Evolutionary conservation across 2,329 filamentous ascomycete genomes (phyloP).

Genomic region (Aspergillus calidoustus): DNA sequence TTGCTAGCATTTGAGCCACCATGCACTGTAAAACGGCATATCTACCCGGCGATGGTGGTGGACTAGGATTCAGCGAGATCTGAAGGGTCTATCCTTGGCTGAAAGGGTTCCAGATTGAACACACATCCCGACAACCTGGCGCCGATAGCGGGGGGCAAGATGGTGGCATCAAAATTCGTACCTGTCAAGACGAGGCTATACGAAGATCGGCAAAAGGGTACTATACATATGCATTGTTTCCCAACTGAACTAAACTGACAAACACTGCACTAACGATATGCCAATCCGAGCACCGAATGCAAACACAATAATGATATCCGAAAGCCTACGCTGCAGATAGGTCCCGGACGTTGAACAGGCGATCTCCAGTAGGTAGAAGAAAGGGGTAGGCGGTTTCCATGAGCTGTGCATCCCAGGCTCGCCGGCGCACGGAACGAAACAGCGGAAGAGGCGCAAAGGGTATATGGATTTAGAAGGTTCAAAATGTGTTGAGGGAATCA

Average conservation of each 20-base stretch:
- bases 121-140: background rate
- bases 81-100: background rate
- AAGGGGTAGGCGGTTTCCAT: constrained; percentile 1
- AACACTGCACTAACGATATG: constrained; percentile 15
- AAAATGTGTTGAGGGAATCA: constrained; percentile 18
- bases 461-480: constrained; percentile 29
- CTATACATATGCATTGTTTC: constrained; percentile 20
- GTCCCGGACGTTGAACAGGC: constrained; percentile 28
- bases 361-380: constrained; percentile 22
- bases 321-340: constrained; percentile 36
- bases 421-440: constrained; percentile 22
- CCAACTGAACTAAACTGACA: constrained; percentile 16
- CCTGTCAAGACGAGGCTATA: background rate
- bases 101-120: background rate
- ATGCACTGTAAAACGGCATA: background rate
- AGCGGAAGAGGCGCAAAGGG: constrained; percentile 25
- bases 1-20: background rate
- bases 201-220: background rate
- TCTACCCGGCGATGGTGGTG: background rate
- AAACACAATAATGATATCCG: constrained; percentile 12
- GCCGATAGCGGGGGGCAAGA: background rate
- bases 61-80: background rate
- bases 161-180: background rate
- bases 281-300: constrained; percentile 16
- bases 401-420: constrained; percentile 11